These are phyloP conservation scores for Ophiostoma novo-ulmi DNA, from an alignment of 2,329 filamentous ascomycete species.

Conservation along the genomic window DNA sequence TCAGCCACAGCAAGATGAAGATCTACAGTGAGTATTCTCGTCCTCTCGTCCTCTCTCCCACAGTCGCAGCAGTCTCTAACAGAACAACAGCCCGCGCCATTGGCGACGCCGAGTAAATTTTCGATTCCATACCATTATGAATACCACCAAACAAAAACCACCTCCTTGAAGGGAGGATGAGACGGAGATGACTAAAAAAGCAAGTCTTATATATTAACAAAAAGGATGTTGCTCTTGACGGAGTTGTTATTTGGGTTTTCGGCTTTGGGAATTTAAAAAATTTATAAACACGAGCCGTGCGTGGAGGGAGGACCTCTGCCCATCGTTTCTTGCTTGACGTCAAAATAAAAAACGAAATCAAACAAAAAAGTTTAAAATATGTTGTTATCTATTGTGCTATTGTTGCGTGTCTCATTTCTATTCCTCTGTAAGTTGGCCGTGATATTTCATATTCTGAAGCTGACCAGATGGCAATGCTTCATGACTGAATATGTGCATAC, in stretches of 20 bases:
- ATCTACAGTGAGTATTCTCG: constrained; percentile 74
- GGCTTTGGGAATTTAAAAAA: constrained; percentile 18
- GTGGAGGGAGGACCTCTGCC: constrained; percentile 1
- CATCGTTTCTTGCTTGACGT: neutral
- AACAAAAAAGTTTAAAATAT: constrained; percentile 6
- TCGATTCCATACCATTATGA: constrained; percentile 20
- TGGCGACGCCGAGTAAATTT: constrained; percentile 45
- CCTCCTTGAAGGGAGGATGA: constrained; percentile 23
- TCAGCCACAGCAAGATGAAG: constrained; percentile 93
- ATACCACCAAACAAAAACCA: constrained; percentile 25
- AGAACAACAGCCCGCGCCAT: constrained; percentile 52
- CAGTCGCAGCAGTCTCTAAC: neutral
- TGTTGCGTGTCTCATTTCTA: too few relatives aligned
- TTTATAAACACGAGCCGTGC: neutral
- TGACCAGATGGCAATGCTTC: too few relatives aligned
- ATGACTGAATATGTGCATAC: too few relatives aligned
- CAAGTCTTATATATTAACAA: constrained; percentile 7
- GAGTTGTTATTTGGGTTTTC: constrained; percentile 19
- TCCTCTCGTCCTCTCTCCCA: too few relatives aligned
- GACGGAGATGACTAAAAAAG: constrained; percentile 19
- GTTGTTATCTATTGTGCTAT: neutral
- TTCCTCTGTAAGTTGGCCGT: too few relatives aligned
- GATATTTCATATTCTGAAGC: too few relatives aligned
- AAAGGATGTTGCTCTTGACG: constrained; percentile 11
- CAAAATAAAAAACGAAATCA: constrained; percentile 13